A percentile compares a stretch with the other conserved stretches of the same genome.
Evolutionary conservation across 192 early-diverging fungal species (phyloP).

Genomic region (Coemansia sp.): DNA sequence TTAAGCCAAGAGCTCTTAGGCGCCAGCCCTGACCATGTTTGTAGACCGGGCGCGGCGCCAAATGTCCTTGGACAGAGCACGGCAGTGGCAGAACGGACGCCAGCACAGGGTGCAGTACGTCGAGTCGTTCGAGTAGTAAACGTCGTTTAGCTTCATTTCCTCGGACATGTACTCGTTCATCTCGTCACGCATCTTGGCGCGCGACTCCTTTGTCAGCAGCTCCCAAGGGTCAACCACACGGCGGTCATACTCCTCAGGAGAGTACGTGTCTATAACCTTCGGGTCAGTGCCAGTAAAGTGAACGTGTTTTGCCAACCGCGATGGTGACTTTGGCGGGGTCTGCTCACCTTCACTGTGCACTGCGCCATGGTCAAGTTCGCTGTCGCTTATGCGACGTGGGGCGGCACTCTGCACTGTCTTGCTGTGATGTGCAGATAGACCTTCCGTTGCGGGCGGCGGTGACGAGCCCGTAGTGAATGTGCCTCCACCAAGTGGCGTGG

Average conservation of each 20-base stretch:
- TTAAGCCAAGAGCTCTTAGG: slow-evolving; percentile 10
- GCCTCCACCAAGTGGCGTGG: slow-evolving; percentile 23
- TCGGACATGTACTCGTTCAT: slow-evolving; percentile 49
- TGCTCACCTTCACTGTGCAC: background rate
- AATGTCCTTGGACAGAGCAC: slow-evolving; percentile 53
- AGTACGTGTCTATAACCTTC: slow-evolving; percentile 41
- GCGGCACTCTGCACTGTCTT: slow-evolving; percentile 18
- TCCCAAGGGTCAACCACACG: slow-evolving; percentile 56
- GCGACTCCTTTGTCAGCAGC: slow-evolving; percentile 40
- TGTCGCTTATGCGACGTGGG: slow-evolving; percentile 27
- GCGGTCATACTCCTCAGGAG: slow-evolving; percentile 54
- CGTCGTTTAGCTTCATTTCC: slow-evolving; percentile 53
- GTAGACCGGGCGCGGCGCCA: slow-evolving; percentile 52
- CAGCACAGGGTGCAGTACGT: slow-evolving; percentile 57
- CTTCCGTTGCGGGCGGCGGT: background rate
- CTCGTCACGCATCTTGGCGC: slow-evolving; percentile 49
- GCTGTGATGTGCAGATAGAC: slow-evolving; percentile 7
- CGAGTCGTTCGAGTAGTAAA: slow-evolving; percentile 51
- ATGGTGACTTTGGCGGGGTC: slow-evolving; percentile 27
- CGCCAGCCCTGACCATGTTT: slow-evolving; percentile 51
- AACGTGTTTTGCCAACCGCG: slow-evolving; percentile 34
- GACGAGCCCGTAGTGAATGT: background rate
- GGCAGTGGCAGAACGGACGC: slow-evolving; percentile 53
- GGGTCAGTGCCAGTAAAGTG: slow-evolving; percentile 41
- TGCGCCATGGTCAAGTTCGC: slow-evolving; percentile 9